A percentile compares a stretch with the other conserved stretches of the same genome.
Evolutionary conservation across 805 yeast species (phyloP).

Genomic region (Metschnikowia reukaufii): DNA sequence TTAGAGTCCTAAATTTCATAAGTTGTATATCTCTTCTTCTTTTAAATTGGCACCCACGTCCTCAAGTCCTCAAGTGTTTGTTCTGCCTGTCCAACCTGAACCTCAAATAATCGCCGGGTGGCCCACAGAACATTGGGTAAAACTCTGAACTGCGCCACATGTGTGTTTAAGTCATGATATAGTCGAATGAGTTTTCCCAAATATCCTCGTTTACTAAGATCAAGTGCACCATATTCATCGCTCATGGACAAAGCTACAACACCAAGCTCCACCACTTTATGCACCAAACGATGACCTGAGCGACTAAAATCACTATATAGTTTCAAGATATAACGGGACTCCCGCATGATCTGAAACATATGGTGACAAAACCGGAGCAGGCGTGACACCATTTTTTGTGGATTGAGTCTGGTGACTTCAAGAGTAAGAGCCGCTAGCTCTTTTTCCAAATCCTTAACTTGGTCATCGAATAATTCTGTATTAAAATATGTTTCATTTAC

Average conservation of each 20-base stretch:
- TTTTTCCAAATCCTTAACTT: background rate
- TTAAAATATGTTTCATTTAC: background rate
- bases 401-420: too few species aligned
- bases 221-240: conserved; percentile 4
- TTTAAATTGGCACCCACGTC: conserved; percentile 1
- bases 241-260: conserved; percentile 2
- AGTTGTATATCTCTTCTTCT: background rate
- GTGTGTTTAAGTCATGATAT: background rate
- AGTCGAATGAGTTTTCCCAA: conserved; percentile 1
- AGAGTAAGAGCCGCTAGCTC: too few species aligned
- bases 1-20: too few species aligned
- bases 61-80: background rate
- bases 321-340: background rate
- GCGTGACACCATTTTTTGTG: too few species aligned
- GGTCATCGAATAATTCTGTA: background rate
- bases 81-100: conserved; percentile 2
- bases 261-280: conserved; percentile 1
- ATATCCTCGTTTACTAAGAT: background rate
- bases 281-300: background rate
- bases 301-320: background rate
- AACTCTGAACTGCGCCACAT: conserved; percentile 1
- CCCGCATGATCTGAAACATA: background rate
- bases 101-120: conserved; percentile 1
- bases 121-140: background rate
- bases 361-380: background rate